A percentile compares a stretch with the other conserved stretches of the same genome.
phyloP scores from a whole-genome alignment of 1,284 basidiomycete species.

The Sporisorium exsertum region DNA sequence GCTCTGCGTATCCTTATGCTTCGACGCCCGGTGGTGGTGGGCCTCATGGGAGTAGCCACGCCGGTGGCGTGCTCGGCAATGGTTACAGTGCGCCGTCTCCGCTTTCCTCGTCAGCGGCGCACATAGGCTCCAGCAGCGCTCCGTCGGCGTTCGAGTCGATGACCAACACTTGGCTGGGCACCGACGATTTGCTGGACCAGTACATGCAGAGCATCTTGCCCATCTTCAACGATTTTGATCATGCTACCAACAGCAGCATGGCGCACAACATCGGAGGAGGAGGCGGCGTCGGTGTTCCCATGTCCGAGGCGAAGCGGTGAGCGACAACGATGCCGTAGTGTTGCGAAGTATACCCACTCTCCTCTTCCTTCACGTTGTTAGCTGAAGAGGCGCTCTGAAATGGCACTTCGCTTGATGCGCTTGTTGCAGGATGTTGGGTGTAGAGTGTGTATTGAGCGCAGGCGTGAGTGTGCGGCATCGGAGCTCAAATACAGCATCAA shows the following conservation, averaged over 20 bases:
- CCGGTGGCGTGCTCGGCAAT: constrained; percentile 17
- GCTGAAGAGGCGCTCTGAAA: no score
- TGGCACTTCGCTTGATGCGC: no score
- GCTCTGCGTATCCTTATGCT: constrained; percentile 11
- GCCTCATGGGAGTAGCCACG: neutral
- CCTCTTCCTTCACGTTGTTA: neutral
- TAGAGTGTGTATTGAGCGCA: no score
- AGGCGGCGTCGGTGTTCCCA: constrained; percentile 41
- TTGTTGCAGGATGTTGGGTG: no score
- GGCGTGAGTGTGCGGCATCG: no score
- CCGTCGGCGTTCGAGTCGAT: constrained; percentile 27
- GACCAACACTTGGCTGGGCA: constrained; percentile 45
- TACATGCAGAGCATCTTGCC: constrained; percentile 54
- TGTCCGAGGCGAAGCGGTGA: constrained; percentile 25
- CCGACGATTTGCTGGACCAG: constrained; percentile 44
- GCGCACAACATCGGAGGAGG: constrained; percentile 32
- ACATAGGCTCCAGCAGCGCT: constrained; percentile 6
- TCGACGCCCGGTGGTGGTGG: constrained; percentile 7
- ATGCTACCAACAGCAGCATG: constrained; percentile 42
- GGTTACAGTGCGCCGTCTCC: constrained; percentile 16
- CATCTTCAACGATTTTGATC: constrained; percentile 54
- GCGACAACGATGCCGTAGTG: neutral
- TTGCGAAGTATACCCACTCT: neutral
- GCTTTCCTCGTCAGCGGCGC: constrained; percentile 16
- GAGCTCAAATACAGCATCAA: no score